Evolutionary conservation across 495 filamentous ascomycete genomes (phyloP).

Genomic region (Penicillium cosmopolitanum): DNA sequence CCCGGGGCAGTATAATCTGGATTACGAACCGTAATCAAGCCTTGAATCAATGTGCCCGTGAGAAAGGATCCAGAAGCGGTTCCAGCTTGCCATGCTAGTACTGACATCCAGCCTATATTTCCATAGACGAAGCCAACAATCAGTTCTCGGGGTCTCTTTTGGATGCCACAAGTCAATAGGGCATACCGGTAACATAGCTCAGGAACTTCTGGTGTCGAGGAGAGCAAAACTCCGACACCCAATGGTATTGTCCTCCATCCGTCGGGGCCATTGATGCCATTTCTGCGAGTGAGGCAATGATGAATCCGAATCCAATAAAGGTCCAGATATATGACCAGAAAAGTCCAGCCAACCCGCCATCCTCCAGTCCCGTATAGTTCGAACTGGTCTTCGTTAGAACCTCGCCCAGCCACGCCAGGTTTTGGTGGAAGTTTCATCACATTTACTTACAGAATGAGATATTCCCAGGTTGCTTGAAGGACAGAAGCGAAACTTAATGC

Average conservation of each 20-base stretch:
- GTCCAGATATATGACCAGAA: slow-evolving; percentile 38
- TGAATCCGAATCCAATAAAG: slow-evolving; percentile 34
- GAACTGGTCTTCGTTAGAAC: slow-evolving; percentile 5
- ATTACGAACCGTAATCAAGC: slow-evolving; percentile 40
- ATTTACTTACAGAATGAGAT: slow-evolving; percentile 23
- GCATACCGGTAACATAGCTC: slow-evolving; percentile 15
- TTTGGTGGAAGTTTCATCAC: not conserved
- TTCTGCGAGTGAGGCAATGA: slow-evolving; percentile 38
- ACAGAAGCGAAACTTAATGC: slow-evolving; percentile 30
- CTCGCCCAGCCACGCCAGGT: not conserved
- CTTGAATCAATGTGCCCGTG: slow-evolving; percentile 49
- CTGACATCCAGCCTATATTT: slow-evolving; percentile 47
- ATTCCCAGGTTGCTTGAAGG: slow-evolving; percentile 31
- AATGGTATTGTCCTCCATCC: slow-evolving; percentile 10
- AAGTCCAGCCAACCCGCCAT: slow-evolving; percentile 22
- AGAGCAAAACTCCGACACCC: slow-evolving; percentile 16
- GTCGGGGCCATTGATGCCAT: slow-evolving; percentile 38
- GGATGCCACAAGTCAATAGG: not conserved
- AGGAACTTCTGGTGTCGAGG: slow-evolving; percentile 28
- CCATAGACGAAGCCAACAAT: not conserved
- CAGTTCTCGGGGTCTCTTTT: not conserved
- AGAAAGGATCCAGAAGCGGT: slow-evolving; percentile 41
- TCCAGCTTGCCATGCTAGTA: slow-evolving; percentile 46
- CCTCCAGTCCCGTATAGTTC: slow-evolving; percentile 19
- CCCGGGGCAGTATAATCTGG: slow-evolving; percentile 33